A percentile compares a stretch with the other conserved stretches of the same genome.
Evolutionary conservation across 2,329 filamentous ascomycete genomes (phyloP).

Genomic region (Aspergillus hiratsukae): DNA sequence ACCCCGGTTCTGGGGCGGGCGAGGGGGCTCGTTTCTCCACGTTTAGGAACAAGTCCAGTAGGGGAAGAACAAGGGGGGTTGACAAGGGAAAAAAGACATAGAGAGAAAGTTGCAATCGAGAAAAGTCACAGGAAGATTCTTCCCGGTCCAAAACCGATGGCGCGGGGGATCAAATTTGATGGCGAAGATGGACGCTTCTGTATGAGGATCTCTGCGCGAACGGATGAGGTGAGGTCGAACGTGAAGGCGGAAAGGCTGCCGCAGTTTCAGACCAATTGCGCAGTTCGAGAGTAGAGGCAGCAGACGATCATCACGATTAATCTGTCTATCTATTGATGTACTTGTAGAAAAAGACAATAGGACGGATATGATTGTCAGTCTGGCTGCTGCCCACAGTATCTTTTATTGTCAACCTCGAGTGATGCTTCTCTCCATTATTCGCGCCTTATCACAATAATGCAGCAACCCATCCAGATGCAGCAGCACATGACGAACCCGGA

Average conservation of each 20-base stretch:
- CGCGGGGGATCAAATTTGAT: constrained; percentile 31
- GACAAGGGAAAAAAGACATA: constrained; percentile 30
- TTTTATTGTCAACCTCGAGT: background rate
- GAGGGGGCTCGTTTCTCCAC: constrained; percentile 43
- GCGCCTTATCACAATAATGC: background rate
- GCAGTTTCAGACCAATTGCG: constrained; percentile 31
- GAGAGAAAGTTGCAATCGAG: constrained; percentile 17
- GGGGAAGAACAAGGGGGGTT: constrained; percentile 23
- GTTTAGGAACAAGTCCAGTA: constrained; percentile 34
- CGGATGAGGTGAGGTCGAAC: constrained; percentile 37
- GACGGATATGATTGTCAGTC: background rate
- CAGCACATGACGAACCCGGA: constrained; percentile 24
- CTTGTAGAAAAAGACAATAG: background rate
- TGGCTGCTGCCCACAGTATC: background rate
- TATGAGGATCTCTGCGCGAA: constrained; percentile 39
- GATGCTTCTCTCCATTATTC: background rate
- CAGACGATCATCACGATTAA: background rate
- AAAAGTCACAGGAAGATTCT: constrained; percentile 24
- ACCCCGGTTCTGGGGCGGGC: constrained; percentile 43
- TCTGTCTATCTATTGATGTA: background rate
- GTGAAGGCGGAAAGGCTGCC: constrained; percentile 27
- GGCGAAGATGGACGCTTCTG: constrained; percentile 34
- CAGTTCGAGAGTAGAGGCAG: constrained; percentile 17
- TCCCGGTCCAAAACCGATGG: constrained; percentile 31
- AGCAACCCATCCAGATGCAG: constrained; percentile 14